Evolutionary conservation across 2,329 filamentous ascomycete genomes (phyloP).

Genomic region (Berkeleyomyces basicola): DNA sequence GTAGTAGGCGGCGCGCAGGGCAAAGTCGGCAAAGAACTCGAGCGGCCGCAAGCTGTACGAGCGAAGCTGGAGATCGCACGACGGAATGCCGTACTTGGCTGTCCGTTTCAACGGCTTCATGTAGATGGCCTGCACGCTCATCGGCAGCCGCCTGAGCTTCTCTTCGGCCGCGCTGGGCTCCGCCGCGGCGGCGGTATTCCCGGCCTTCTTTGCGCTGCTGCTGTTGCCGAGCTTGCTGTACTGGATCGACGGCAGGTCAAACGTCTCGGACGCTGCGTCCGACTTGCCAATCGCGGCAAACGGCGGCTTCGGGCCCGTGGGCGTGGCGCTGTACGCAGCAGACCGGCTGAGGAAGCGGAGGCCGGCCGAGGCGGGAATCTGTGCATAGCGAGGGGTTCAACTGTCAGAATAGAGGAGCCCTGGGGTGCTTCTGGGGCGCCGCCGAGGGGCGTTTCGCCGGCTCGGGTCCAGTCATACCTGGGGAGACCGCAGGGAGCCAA

Average conservation of each 20-base stretch:
- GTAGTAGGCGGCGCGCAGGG: constrained; percentile 86
- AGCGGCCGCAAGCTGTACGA: constrained; percentile 83
- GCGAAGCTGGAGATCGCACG: constrained; percentile 81
- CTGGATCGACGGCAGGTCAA: background rate
- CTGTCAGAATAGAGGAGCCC: background rate
- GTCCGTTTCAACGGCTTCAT: constrained; percentile 65
- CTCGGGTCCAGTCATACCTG: background rate
- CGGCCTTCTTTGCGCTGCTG: constrained; percentile 13
- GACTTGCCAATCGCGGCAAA: background rate
- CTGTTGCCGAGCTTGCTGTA: constrained; percentile 10
- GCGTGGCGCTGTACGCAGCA: background rate
- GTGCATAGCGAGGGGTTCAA: background rate
- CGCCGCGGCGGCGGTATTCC: constrained; percentile 9
- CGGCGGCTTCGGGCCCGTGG: background rate
- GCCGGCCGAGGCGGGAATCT: background rate
- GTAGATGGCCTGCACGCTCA: constrained; percentile 61
- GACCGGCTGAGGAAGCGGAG: background rate
- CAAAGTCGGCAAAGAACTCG: constrained; percentile 90
- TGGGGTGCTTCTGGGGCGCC: background rate
- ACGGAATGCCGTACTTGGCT: constrained; percentile 59
- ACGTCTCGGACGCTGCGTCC: background rate
- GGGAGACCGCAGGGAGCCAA: background rate
- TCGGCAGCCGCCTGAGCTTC: constrained; percentile 11
- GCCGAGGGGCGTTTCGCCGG: background rate
- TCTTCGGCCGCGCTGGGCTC: constrained; percentile 3